A percentile compares a stretch with the other conserved stretches of the same genome.
phyloP scores from a whole-genome alignment of 2,329 filamentous ascomycete genomes.

The Xylaria sp. region DNA sequence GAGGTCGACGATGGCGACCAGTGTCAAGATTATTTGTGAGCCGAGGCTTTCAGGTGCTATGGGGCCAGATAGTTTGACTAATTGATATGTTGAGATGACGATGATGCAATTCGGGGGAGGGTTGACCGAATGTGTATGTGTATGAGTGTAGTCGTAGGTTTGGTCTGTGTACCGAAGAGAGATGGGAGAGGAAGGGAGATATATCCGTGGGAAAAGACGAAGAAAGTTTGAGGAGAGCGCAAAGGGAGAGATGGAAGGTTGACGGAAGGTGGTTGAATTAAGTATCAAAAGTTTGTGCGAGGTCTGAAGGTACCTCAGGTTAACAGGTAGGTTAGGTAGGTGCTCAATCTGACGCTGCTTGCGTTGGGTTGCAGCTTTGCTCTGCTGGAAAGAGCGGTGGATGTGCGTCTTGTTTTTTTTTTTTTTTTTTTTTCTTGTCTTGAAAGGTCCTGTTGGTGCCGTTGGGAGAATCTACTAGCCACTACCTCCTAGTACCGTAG shows the following conservation, averaged over 20 bases:
- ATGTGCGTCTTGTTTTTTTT: conserved; percentile 22
- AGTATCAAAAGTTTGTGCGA: conserved; percentile 26
- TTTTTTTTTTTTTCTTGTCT: too few species aligned
- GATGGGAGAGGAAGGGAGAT: neutral
- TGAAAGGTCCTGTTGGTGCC: too few species aligned
- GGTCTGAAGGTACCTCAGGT: conserved; percentile 15
- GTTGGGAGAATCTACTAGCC: too few species aligned
- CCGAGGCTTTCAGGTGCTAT: neutral
- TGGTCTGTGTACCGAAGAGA: conserved; percentile 3
- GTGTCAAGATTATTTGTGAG: conserved; percentile 9
- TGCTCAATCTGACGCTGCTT: conserved; percentile 20
- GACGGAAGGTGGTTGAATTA: conserved; percentile 27
- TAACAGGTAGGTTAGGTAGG: neutral
- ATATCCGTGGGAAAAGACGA: conserved; percentile 4
- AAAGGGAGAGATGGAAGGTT: conserved; percentile 6
- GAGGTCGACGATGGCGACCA: conserved; percentile 1
- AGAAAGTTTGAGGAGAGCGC: neutral
- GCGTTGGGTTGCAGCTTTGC: conserved; percentile 21
- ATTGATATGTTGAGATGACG: neutral
- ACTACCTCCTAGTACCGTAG: neutral
- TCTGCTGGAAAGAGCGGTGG: conserved; percentile 39
- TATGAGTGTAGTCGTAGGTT: too few species aligned
- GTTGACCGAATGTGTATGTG: neutral
- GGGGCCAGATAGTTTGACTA: conserved; percentile 18
- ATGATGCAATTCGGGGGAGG: conserved; percentile 4